Evolutionary conservation across 1,139 yeast genomes (phyloP).

Genomic region (Kodamaea alishanica): DNA sequence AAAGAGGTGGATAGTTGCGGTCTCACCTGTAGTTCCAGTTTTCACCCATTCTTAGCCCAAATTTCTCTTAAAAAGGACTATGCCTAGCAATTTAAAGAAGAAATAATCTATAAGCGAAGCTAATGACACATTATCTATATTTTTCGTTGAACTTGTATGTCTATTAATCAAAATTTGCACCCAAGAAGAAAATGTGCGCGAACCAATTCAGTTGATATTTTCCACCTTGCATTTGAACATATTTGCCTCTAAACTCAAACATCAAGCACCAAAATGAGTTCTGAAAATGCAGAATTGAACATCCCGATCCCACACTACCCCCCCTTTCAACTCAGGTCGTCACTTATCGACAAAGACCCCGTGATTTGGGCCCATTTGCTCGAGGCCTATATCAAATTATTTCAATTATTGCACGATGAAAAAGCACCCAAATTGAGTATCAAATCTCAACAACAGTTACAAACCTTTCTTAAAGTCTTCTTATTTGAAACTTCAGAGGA

Average conservation of each 20-base stretch:
- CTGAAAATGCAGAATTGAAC: conserved; percentile 17
- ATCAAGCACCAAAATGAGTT: not conserved
- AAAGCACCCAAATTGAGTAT: conserved; percentile 37
- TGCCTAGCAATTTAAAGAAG: no score
- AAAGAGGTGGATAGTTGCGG: no score
- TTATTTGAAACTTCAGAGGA: conserved; percentile 61
- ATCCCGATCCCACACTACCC: conserved; percentile 70
- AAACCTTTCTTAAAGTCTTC: conserved; percentile 52
- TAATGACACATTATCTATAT: no score
- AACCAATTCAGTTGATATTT: not conserved
- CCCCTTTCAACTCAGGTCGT: conserved; percentile 67
- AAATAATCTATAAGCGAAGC: no score
- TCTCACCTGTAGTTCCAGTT: no score
- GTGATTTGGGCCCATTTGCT: conserved; percentile 75
- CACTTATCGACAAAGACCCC: conserved; percentile 74
- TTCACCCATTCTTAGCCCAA: no score
- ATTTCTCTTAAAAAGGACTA: no score
- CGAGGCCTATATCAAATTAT: conserved; percentile 55
- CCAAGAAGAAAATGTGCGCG: not conserved
- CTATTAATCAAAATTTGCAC: no score
- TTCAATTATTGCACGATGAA: conserved; percentile 42
- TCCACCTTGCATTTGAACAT: conserved; percentile 1
- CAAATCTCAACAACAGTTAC: conserved; percentile 57
- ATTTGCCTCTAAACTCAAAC: not conserved
- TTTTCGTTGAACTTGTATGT: no score